Evolutionary conservation across 352 stramenopile genomes (phyloP).

Genomic region (Globisporangium cederbergense): DNA sequence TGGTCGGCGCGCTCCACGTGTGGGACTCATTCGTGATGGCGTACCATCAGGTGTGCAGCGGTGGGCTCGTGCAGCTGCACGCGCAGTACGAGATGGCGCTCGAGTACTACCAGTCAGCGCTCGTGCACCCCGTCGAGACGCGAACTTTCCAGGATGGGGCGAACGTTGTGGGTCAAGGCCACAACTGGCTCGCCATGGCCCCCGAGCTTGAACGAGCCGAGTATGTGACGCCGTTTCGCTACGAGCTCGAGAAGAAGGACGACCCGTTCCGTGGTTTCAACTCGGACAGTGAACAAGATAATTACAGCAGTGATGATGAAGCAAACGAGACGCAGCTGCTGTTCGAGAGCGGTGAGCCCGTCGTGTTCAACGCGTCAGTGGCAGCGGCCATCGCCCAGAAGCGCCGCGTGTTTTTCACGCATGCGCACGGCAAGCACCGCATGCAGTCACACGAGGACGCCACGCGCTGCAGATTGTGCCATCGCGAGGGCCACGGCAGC

Average conservation of each 20-base stretch:
- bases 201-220: slow-evolving; percentile 10
- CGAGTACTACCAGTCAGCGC: slow-evolving; percentile 53
- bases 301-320: background rate
- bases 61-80: slow-evolving; percentile 37
- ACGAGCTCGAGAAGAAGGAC: background rate
- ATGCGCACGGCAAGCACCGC: background rate
- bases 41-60: slow-evolving; percentile 34
- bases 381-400: background rate
- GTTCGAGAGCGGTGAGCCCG: slow-evolving; percentile 8
- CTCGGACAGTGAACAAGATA: background rate
- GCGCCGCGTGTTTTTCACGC: background rate
- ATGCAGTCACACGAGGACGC: background rate
- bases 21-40: slow-evolving; percentile 36
- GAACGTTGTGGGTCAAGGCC: slow-evolving; percentile 30
- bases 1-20: slow-evolving; percentile 10
- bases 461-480: background rate
- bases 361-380: background rate
- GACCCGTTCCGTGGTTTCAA: background rate
- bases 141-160: slow-evolving; percentile 29
- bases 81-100: slow-evolving; percentile 53
- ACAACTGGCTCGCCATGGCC: slow-evolving; percentile 42
- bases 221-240: slow-evolving; percentile 9
- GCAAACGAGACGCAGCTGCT: background rate
- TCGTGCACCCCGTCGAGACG: slow-evolving; percentile 32
- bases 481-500: background rate